Base-by-base conservation (phyloP, 2,329 filamentous ascomycete genomes). In the Aspergillus ustus region DNA sequence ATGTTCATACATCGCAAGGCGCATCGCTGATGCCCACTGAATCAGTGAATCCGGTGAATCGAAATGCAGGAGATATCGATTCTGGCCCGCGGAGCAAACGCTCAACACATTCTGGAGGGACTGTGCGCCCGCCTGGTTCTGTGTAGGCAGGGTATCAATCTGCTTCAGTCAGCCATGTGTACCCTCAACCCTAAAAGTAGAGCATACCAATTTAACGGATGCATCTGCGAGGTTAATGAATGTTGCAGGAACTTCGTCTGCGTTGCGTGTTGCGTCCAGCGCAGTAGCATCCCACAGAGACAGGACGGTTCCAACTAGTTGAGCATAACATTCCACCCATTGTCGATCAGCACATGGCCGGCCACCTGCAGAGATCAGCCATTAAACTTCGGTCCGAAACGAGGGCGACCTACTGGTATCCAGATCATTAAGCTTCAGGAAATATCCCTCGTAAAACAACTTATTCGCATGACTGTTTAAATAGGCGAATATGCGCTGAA, bases 151-250 rank as follows among this genome's bases (percentile, higher is more conserved):
- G 13, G 92, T 94, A 74, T 97, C 91, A 68, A 95, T 93, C 91
- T 94, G 64, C 72, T n/a, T 31, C 2, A 2, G 22, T 29, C 48
- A 31, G n/a, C 25, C 7, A 22, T 25, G 9, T 28, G 34, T 40
- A 11, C 34, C 13, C 11, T 40, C 5, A 5, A 15, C 34, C 15
- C 15, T 13, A 22, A 25, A 20, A 40, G 20, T 15, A 20, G 8
- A 60, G 66, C 78, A 68, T 84, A 97, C 95, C 93, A 98, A 97
- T 78, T 96, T 97, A 70, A 99, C 93, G 0, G 95, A 97, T 20
- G 95, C 95, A 83, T 99, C 95, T 7, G 95, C 96, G 62, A 99
- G 80, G 73, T 99, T 99, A 76, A 99, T 93, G 75, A 97, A 99
- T 54, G 91, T 95, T 34, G 93, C 92, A 46, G 94, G 82, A 52